phyloP scores from a whole-genome alignment of 2,329 filamentous ascomycete species.

The Fusarium newnesense region DNA sequence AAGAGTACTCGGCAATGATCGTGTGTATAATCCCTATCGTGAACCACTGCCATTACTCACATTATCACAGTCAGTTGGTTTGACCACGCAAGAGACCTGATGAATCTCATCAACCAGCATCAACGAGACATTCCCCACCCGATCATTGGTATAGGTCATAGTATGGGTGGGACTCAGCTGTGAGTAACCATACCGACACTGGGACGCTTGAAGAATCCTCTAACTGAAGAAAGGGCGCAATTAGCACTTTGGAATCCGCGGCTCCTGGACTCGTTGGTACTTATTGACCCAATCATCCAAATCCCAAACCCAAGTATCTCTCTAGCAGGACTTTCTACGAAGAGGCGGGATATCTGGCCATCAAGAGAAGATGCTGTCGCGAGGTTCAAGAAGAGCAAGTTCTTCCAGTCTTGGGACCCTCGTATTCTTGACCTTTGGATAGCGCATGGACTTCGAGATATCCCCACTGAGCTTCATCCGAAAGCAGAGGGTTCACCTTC shows the following conservation, averaged over 20 bases:
- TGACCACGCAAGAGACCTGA: background rate
- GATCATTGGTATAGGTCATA: background rate
- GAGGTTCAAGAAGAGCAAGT: background rate
- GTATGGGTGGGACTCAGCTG: conserved; percentile 3
- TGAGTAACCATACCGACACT: accelerated
- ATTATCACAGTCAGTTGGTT: background rate
- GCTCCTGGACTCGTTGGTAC: background rate
- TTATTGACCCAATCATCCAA: background rate
- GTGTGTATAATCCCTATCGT: accelerated
- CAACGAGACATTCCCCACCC: background rate
- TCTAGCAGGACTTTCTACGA: background rate
- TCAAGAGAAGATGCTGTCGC: background rate
- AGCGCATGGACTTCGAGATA: background rate
- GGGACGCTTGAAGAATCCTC: accelerated
- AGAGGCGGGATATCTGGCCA: background rate
- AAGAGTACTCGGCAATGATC: background rate
- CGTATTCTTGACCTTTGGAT: conserved; percentile 1
- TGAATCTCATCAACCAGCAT: conserved; percentile 1
- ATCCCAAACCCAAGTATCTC: background rate
- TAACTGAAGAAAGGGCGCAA: background rate
- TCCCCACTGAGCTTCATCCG: background rate
- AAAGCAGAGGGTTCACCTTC: background rate
- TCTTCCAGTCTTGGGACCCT: conserved; percentile 4
- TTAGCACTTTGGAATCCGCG: background rate
- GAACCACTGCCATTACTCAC: accelerated